Base-by-base conservation (phyloP, 371 early-diverging fungal species). In the Mucor irregularis region DNA sequence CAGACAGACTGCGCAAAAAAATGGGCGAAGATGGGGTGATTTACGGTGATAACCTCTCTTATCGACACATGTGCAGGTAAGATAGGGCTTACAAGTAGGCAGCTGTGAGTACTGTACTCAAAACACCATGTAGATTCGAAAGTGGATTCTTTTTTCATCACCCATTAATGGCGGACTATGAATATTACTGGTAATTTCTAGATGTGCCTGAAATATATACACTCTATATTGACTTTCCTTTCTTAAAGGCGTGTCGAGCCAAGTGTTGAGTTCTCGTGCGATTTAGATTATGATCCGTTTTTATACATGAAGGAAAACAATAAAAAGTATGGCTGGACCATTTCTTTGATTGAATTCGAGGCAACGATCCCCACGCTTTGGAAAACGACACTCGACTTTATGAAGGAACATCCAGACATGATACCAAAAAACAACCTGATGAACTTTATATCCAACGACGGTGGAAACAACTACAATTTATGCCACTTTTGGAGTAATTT, bases 101-200 rank as follows among this genome's bases (percentile, higher is more conserved):
- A 4, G 5, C 3, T 40, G 13, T 42, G 21, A 21, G 6, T 16
- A n/a, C 38, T 21, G 34, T 47, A 22, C 17, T 39, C 4, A 35
- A 14, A 31, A 14, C 10, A 9, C 19, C n/a, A 14, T 17, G 17
- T 59, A 79, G 90, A 53, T 95, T 87, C 66, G 88, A 91, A 52
- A 94, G 94, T 24, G 96, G 97, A 9, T 94, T 90, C 67, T 96
- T 99, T 64, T 96, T 86, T 66, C 78, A 84, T 31, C 96, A 97
- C 61, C 89, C 90, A 33, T 65, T 94, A 7, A 67, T 96, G 30
- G 68, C 71, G 26, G 61, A 84, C 24, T 92, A 86, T 62, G 90
- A 95, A 49, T 99, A 90, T 66, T 98, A 96, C 71, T 98, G 99
- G n/a, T n/a, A n/a, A n/a, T n/a, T n/a, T n/a, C n/a, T n/a, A n/a